These are phyloP conservation scores for Euphorbia tirucalli DNA, from an alignment of 345 rosid genomes.

Conservation along the genomic window DNA sequence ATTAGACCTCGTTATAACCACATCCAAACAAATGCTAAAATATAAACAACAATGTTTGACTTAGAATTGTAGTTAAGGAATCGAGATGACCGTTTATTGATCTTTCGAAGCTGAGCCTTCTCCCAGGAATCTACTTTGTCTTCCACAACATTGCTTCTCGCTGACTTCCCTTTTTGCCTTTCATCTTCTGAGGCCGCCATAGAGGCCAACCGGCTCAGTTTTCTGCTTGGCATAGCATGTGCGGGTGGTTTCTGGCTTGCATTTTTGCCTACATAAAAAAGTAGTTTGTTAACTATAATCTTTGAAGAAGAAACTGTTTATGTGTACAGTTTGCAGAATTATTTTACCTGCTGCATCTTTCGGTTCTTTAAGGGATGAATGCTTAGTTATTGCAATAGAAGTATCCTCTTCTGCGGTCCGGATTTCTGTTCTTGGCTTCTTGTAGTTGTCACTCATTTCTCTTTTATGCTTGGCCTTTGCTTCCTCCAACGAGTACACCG, in stretches of 20 bases:
- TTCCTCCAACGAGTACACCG: slow-evolving; percentile 43
- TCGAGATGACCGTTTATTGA: slow-evolving; percentile 40
- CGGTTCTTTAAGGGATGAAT: slow-evolving; percentile 25
- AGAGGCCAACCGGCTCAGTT: slow-evolving; percentile 26
- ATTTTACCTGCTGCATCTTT: slow-evolving; percentile 21
- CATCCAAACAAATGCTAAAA: background rate
- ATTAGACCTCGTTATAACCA: slow-evolving; percentile 10
- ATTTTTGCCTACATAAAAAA: slow-evolving; percentile 34
- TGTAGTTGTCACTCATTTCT: slow-evolving; percentile 40
- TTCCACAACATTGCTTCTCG: slow-evolving; percentile 23
- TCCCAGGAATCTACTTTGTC: slow-evolving; percentile 68
- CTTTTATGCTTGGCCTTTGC: slow-evolving; percentile 25
- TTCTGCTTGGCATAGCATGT: slow-evolving; percentile 15
- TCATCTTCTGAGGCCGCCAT: slow-evolving; percentile 12
- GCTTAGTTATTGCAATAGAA: slow-evolving; percentile 12
- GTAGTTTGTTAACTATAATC: background rate
- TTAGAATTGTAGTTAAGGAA: background rate
- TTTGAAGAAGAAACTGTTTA: slow-evolving; percentile 3
- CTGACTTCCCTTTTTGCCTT: slow-evolving; percentile 18
- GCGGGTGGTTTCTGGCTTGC: slow-evolving; percentile 14
- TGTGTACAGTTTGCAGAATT: slow-evolving; percentile 11
- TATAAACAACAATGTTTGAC: too few species aligned
- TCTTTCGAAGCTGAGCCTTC: slow-evolving; percentile 46
- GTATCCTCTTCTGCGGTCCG: slow-evolving; percentile 20
- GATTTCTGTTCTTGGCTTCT: slow-evolving; percentile 26